Evolutionary conservation across 2,329 filamentous ascomycete species (phyloP).

Genomic region (Pseudogymnoascus sp.): DNA sequence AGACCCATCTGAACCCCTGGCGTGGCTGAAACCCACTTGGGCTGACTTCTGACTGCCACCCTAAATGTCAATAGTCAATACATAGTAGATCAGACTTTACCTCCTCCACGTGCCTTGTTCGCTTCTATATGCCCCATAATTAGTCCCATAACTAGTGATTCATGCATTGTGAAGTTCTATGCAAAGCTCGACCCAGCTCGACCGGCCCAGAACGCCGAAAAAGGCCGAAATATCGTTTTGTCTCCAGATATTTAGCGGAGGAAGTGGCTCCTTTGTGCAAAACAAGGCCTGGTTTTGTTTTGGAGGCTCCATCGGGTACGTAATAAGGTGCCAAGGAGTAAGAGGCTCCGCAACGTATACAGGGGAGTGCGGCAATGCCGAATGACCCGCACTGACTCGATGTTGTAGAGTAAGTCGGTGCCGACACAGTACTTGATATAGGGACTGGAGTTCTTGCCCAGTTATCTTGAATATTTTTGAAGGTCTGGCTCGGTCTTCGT

Average conservation of each 20-base stretch:
- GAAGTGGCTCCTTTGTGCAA: not conserved
- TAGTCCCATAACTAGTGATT: not conserved
- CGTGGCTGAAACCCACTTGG: not conserved
- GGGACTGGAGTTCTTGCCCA: not conserved
- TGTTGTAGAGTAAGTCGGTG: not conserved
- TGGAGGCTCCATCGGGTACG: not conserved
- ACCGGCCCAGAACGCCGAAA: not conserved
- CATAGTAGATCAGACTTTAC: not conserved
- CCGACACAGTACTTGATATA: not conserved
- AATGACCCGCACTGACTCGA: not conserved
- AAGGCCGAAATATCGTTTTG: not conserved
- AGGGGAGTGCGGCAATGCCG: conserved; percentile 19
- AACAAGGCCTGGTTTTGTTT: not conserved
- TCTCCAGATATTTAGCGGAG: not conserved
- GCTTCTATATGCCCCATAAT: not conserved
- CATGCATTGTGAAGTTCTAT: not conserved
- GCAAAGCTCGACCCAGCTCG: no score
- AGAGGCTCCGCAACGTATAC: conserved; percentile 8
- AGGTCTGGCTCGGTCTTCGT: not conserved
- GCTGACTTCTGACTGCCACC: not conserved
- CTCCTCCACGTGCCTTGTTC: not conserved
- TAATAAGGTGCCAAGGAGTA: no score
- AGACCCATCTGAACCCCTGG: not conserved
- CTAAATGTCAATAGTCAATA: not conserved
- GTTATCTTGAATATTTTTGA: not conserved